Evolutionary conservation across 257 asterid genomes (phyloP).

Genomic region (Gentiana macrophylla): DNA sequence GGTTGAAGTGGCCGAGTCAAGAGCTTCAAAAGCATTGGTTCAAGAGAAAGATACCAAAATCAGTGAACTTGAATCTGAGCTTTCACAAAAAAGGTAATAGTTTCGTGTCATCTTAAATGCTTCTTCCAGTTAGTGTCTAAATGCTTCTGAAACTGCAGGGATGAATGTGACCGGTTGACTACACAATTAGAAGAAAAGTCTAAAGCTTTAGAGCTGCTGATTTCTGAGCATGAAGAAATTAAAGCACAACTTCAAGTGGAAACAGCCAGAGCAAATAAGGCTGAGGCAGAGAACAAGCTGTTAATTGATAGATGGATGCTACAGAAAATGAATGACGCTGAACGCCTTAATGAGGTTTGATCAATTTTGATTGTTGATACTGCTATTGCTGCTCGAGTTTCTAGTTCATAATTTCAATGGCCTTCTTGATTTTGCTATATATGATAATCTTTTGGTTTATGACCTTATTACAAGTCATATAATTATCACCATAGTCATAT

Average conservation of each 20-base stretch:
- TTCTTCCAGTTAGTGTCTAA: neutral
- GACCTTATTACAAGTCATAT: no score
- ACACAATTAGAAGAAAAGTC: slow-evolving; percentile 65
- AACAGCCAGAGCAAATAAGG: slow-evolving; percentile 49
- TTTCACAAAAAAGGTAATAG: slow-evolving; percentile 57
- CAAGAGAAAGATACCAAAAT: slow-evolving; percentile 70
- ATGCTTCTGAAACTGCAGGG: slow-evolving; percentile 36
- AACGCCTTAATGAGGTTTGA: slow-evolving; percentile 79
- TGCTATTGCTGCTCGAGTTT: neutral
- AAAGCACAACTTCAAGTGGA: slow-evolving; percentile 59
- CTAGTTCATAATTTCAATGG: neutral
- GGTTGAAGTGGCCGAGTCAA: slow-evolving; percentile 92
- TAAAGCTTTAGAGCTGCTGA: slow-evolving; percentile 70
- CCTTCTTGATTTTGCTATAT: neutral
- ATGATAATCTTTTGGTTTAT: no score
- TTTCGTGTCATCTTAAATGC: neutral
- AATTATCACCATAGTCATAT: no score
- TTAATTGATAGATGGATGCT: slow-evolving; percentile 89
- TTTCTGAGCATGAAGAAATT: slow-evolving; percentile 65
- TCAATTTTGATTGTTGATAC: neutral
- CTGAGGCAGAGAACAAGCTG: slow-evolving; percentile 75
- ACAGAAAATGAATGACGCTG: slow-evolving; percentile 92
- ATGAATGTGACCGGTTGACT: slow-evolving; percentile 61
- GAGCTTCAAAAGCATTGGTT: slow-evolving; percentile 58
- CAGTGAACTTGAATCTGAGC: slow-evolving; percentile 57